phyloP scores from a whole-genome alignment of 2,329 filamentous ascomycete species.

The Fusarium domesticum region DNA sequence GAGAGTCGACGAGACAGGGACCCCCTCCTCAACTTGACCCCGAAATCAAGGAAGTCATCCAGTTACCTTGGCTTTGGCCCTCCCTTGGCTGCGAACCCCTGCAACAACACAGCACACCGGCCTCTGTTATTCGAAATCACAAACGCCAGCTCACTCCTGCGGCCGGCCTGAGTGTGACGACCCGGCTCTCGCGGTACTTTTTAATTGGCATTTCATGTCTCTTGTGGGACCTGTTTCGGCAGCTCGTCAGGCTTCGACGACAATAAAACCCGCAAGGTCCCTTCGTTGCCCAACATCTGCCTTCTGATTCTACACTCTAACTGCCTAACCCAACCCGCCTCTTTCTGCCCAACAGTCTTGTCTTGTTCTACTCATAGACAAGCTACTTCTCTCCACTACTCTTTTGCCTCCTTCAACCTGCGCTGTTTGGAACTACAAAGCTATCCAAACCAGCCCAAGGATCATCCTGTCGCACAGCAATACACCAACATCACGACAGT shows the following conservation, averaged over 20 bases:
- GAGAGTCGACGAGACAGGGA: too few species aligned
- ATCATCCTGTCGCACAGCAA: slow-evolving; percentile 30
- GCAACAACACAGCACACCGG: slow-evolving; percentile 25
- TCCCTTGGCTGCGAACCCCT: slow-evolving; percentile 33
- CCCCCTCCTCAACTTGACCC: too few species aligned
- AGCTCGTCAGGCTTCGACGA: slow-evolving; percentile 32
- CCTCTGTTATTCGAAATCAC: slow-evolving; percentile 31
- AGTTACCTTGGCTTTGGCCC: slow-evolving; percentile 29
- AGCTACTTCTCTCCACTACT: slow-evolving; percentile 13
- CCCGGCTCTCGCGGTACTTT: slow-evolving; percentile 28
- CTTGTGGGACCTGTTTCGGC: slow-evolving; percentile 25
- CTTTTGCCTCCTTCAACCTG: slow-evolving; percentile 19
- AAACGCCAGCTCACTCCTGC: slow-evolving; percentile 48
- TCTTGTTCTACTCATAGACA: slow-evolving; percentile 19
- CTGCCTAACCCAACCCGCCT: slow-evolving; percentile 36
- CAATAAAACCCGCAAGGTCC: slow-evolving; percentile 52
- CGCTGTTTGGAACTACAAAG: slow-evolving; percentile 21
- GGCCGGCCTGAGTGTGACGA: slow-evolving; percentile 48
- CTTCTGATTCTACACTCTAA: slow-evolving; percentile 32
- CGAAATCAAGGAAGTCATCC: slow-evolving; percentile 41
- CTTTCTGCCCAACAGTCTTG: slow-evolving; percentile 38
- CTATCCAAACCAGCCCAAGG: slow-evolving; percentile 26
- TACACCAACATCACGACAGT: slow-evolving; percentile 25
- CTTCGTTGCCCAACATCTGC: slow-evolving; percentile 40
- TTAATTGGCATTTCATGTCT: slow-evolving; percentile 21